These are phyloP conservation scores for Diaporthe ampelina DNA, from an alignment of 2,329 filamentous ascomycete species.

Conservation along the genomic window DNA sequence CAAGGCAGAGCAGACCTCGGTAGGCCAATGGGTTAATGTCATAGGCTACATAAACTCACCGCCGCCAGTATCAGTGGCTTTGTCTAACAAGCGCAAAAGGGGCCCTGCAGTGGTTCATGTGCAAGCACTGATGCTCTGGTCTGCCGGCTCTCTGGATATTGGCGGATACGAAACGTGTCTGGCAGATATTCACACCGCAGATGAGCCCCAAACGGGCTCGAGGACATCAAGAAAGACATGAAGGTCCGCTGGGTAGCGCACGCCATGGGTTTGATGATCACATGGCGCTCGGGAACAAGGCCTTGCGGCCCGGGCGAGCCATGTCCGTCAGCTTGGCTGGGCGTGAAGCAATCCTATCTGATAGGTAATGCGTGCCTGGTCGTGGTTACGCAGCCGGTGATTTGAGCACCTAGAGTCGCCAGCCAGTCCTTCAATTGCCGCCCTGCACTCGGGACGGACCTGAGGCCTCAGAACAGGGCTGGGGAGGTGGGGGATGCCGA, in stretches of 20 bases:
- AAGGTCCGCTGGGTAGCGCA: background rate
- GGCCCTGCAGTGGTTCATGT: conserved; percentile 58
- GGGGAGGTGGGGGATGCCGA: background rate
- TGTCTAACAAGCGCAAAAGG: conserved; percentile 34
- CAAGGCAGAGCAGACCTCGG: conserved; percentile 71
- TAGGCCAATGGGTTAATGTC: conserved; percentile 91
- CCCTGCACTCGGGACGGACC: background rate
- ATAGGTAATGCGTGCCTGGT: background rate
- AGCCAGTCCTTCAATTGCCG: conserved; percentile 12
- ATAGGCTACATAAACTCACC: conserved; percentile 79
- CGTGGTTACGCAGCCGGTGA: background rate
- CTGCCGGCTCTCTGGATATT: conserved; percentile 79
- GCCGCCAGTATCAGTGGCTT: conserved; percentile 32
- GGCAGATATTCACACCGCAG: conserved; percentile 46
- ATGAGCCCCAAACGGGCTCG: background rate
- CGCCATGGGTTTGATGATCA: background rate
- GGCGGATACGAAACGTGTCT: conserved; percentile 77
- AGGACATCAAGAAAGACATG: background rate
- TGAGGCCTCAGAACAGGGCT: background rate
- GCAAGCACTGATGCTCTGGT: conserved; percentile 84
- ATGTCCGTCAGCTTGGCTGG: conserved; percentile 23
- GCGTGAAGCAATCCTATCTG: conserved; percentile 16
- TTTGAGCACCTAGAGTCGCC: background rate
- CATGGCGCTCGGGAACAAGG: conserved; percentile 10
- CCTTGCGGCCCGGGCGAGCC: conserved; percentile 14